Conservation (phyloP, 495 filamentous ascomycete genomes). For the Penicillium steckii region DNA sequence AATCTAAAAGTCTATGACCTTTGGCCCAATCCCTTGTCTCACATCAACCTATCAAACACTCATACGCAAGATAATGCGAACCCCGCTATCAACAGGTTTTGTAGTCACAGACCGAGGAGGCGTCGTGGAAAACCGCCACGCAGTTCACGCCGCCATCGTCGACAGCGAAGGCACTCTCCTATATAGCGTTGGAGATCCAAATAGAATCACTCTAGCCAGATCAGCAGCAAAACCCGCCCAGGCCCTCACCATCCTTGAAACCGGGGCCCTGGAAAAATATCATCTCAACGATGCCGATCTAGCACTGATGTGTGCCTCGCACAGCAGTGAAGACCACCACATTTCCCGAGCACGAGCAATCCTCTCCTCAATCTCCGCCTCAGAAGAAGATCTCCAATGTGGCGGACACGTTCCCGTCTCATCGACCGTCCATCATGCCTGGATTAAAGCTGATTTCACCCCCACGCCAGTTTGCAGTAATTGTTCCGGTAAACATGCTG, state of each 20-base stretch:
- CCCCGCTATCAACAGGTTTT: constrained; percentile 17
- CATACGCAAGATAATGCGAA: constrained; percentile 13
- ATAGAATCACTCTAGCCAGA: constrained; percentile 34
- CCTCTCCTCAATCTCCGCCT: constrained; percentile 23
- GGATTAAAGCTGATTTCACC: constrained; percentile 38
- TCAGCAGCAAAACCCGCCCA: constrained; percentile 45
- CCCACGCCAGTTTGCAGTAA: constrained; percentile 34
- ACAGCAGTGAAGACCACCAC: constrained; percentile 42
- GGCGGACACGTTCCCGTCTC: constrained; percentile 36
- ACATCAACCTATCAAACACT: too few species aligned
- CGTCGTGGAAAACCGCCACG: constrained; percentile 38
- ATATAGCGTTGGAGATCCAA: constrained; percentile 35
- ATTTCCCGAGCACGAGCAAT: constrained; percentile 31
- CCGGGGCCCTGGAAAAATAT: constrained; percentile 29
- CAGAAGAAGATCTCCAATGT: constrained; percentile 33
- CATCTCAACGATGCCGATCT: constrained; percentile 36
- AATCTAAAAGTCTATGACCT: too few species aligned
- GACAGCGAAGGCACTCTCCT: constrained; percentile 31
- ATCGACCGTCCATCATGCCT: constrained; percentile 24
- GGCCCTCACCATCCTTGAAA: constrained; percentile 35
- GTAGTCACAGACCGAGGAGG: constrained; percentile 27
- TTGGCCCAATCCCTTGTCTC: too few species aligned
- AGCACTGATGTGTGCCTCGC: constrained; percentile 45
- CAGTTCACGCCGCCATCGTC: constrained; percentile 36
- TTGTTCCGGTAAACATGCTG: constrained; percentile 43